Evolutionary conservation across 2,329 filamentous ascomycete species (phyloP), one percentile per base, ranked within the genome.

Genomic region (Calonectria montana): DNA sequence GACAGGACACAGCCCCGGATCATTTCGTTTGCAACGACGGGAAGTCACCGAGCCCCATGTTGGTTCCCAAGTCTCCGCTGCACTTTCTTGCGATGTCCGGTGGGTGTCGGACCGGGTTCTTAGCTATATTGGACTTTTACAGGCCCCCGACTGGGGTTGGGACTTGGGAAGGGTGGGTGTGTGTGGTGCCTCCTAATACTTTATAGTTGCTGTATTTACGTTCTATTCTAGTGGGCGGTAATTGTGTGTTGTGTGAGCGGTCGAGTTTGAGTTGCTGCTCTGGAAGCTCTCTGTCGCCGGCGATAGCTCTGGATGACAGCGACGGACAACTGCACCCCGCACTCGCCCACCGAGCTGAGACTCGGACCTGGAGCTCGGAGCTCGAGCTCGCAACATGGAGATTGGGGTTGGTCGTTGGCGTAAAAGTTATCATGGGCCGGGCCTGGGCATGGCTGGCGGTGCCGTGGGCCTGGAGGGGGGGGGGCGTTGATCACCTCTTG

Each of bases 281-380:
- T 70, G 53, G 50, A 55, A 71, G 37, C 27, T 55, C 68, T 13
- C 27, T 15, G 47, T 47, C 65, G 41, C 18, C 29, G 16, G n/a
- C 18, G 64, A 71, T 31, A 61, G 57, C 57, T 61, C 13, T 25
- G 21, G 35, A 61, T 27, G 35, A 39, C 23, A 37, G 27, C 31
- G 67, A 72, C 53, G 61, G 67, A 70, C 50, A 21, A 67, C 55
- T 69, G 69, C 76, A 78, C 76, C 77, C 76, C 77, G 75, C 77
- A 78, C 67, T 73, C 70, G 61, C 62, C 62, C 74, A 53, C 63
- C 50, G 66, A 70, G 74, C 66, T 69, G 61, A 65, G 47, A 69
- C 75, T 74, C 72, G 66, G 74, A 68, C 65, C 69, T 76, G 70
- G 68, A 71, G 71, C 71, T 76, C 64, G 67, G 65, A 72, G 72